Evolutionary conservation across 83 land plant genomes (phyloP), one percentile per base, ranked within the genome.

Genomic region (Picea mariana): DNA sequence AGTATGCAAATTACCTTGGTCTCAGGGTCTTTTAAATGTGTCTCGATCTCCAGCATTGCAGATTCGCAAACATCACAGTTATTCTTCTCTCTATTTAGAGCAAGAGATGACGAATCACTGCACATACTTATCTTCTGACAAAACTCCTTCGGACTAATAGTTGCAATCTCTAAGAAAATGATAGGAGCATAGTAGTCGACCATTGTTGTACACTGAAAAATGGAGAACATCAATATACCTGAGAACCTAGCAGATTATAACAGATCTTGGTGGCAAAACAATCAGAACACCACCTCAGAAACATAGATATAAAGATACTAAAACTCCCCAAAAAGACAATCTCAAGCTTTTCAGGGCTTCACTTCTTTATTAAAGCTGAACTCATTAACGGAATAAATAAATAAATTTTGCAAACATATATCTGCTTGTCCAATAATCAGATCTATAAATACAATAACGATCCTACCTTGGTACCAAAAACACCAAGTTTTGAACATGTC

Each of bases 171-270:
- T 23, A 55, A 9, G 79, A 92, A 89, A 81, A 92, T 83, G 61
- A 92, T 78, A 80, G 94, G 88, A 15, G 85, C 89, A 83, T 92
- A 89, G 67, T 88, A 86, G 67, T 90, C 89, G 67, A 87, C 88
- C 86, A 90, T 60, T 11, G 73, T 55, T 62, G 69, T 16, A 71
- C 91, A 89, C 91, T 89, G 85, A 81, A 31, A 79, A 44, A 75
- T 34, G 20, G 23, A 55, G 21, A 17, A 11, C 62, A 15, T 58
- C 64, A 73, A 20, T 73, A 1, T 40, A 7, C n/a, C 76, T 9
- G 12, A 20, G 18, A 13, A 62, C 49, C 76, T 40, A 75, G 5
- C 26, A 9, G 17, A 21, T 18, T 59, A 72, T 12, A 38, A 71
- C 9, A n/a, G 55, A 21, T 7, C 17, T 6, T 16, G 16, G n/a